Conservation (phyloP, 2,329 filamentous ascomycete genomes). For the Colletotrichum lupini region DNA sequence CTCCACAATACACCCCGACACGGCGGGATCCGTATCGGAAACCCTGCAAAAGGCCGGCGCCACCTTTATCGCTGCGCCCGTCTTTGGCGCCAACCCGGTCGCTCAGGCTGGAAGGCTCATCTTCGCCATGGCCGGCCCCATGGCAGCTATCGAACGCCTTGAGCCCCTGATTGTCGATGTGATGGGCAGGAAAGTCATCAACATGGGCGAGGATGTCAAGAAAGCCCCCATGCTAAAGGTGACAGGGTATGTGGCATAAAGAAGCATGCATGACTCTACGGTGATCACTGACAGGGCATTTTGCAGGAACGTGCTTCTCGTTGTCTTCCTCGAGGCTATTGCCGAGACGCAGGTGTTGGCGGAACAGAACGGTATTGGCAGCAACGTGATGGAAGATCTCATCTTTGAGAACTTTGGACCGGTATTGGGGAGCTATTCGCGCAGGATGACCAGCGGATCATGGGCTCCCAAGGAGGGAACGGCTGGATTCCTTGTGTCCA, state of each 20-base stretch:
- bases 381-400: slow-evolving; percentile 53
- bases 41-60: slow-evolving; percentile 45
- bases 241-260: slow-evolving; percentile 47
- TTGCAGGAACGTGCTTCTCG: slow-evolving; percentile 57
- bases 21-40: slow-evolving; percentile 44
- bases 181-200: slow-evolving; percentile 54
- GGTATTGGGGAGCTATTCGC: slow-evolving; percentile 49
- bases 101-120: slow-evolving; percentile 57
- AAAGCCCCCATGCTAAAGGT: slow-evolving; percentile 60
- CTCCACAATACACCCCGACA: slow-evolving; percentile 60
- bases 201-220: slow-evolving; percentile 53
- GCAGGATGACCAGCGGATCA: slow-evolving; percentile 49
- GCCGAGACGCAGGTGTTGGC: slow-evolving; percentile 62
- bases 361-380: slow-evolving; percentile 54
- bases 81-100: slow-evolving; percentile 62
- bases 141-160: slow-evolving; percentile 46
- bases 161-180: slow-evolving; percentile 54
- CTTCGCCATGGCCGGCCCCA: slow-evolving; percentile 56
- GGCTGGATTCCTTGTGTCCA: slow-evolving; percentile 58
- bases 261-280: too few relatives aligned
- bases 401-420: slow-evolving; percentile 53
- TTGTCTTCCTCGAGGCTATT: slow-evolving; percentile 59
- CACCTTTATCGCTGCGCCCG: slow-evolving; percentile 56
- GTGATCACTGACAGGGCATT: not conserved
- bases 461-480: slow-evolving; percentile 47